Conservation (phyloP, 441 rosid species). For the Erodium moschatum region DNA sequence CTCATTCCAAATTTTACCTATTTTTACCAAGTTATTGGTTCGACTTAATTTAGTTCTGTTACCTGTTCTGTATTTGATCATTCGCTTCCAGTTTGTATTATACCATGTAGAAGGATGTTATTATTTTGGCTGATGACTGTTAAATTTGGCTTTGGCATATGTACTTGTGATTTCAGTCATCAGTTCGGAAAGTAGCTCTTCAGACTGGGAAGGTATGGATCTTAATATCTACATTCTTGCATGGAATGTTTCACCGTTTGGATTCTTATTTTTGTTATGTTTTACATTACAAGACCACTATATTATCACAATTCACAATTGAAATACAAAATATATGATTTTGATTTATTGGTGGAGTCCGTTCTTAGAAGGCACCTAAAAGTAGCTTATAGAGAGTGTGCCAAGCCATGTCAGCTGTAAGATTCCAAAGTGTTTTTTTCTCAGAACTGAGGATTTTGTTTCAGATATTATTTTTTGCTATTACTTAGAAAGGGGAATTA, state of each 20-base stretch:
- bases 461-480: too few relatives aligned
- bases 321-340: too few relatives aligned
- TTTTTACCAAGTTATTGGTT: too few relatives aligned
- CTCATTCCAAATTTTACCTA: background rate
- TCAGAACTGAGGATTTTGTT: too few relatives aligned
- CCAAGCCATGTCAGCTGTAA: too few relatives aligned
- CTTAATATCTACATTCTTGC: slow-evolving; percentile 1
- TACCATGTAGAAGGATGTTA: background rate
- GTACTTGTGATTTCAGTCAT: slow-evolving; percentile 46
- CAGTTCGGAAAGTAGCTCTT: slow-evolving; percentile 71
- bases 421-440: too few relatives aligned
- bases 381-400: too few relatives aligned
- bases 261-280: background rate
- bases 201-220: slow-evolving; percentile 64
- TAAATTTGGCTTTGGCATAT: slow-evolving; percentile 9
- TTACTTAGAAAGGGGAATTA: too few relatives aligned
- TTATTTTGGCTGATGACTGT: background rate
- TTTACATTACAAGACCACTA: background rate
- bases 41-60: background rate
- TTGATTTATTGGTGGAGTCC: too few relatives aligned
- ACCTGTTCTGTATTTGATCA: background rate
- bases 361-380: too few relatives aligned
- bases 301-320: background rate
- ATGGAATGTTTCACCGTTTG: background rate
- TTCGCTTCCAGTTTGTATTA: background rate